A percentile compares a stretch with the other conserved stretches of the same genome.
Conservation (phyloP, 176 grass and related monocot genomes). For the Hordeum marinum region DNA sequence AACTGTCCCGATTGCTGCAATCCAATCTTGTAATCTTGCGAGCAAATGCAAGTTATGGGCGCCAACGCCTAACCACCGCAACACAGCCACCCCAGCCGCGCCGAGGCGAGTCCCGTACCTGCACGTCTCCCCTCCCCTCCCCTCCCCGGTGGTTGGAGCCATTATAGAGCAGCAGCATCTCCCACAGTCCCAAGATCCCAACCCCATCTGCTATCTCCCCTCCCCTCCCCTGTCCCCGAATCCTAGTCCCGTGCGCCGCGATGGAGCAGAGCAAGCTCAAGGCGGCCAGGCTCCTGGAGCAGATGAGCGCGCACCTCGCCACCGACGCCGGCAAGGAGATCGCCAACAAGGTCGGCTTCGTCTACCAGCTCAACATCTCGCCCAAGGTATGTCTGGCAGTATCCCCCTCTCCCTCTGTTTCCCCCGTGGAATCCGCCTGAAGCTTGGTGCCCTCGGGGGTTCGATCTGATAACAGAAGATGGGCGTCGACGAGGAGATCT, state of each 20-base stretch:
- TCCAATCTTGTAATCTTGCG: neutral
- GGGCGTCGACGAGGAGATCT: conserved; percentile 83
- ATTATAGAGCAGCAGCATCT: neutral
- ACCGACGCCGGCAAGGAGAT: conserved; percentile 64
- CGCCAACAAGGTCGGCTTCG: conserved; percentile 66
- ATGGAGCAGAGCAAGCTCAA: conserved; percentile 78
- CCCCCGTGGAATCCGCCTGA: neutral
- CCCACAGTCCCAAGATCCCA: neutral
- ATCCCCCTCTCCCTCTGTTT: neutral
- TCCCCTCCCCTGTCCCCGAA: neutral
- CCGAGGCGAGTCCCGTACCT: neutral
- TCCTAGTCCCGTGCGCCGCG: neutral
- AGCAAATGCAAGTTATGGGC: conserved; percentile 1
- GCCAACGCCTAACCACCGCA: conserved; percentile 3
- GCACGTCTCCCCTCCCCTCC: neutral
- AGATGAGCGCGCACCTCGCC: conserved; percentile 65
- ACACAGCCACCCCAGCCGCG: neutral
- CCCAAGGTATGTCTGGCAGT: conserved; percentile 47
- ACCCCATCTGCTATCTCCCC: neutral
- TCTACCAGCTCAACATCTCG: conserved; percentile 88
- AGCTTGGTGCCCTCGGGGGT: neutral
- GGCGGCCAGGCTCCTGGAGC: conserved; percentile 60
- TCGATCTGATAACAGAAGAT: conserved; percentile 45
- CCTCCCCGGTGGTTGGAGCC: conserved; percentile 9
- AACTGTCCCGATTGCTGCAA: neutral